Base-by-base conservation (phyloP, 179 eudicot genomes). In the Heliamphora pulchella region DNA sequence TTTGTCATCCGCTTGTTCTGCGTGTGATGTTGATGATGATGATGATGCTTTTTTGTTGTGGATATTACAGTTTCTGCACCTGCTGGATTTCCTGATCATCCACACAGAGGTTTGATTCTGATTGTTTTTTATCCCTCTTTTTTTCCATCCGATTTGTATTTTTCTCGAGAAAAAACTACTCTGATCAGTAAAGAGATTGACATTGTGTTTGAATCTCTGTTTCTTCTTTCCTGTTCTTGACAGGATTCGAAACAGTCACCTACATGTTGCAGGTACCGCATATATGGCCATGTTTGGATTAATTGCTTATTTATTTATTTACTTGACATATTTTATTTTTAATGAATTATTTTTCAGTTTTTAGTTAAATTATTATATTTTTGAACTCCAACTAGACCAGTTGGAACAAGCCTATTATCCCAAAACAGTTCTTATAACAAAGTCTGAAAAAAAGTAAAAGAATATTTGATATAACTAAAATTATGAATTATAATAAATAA, bases 21-120 rank as follows among this genome's bases (percentile, higher is more conserved):
- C 61, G 3, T 76, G 14, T 76, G 14, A 55, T 18, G 10, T 20
- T 9, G 8, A 20, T 58, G 71, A 53, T 14, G 20, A 20, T 9
- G 14, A 20, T 11, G 31, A 3, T 44, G 48, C 1, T 13, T 39
- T 20, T 31, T 18, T 17, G 2, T 50, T 46, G 13, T 39, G 20
- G 6, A 9, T 65, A 9, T 58, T 83, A 65, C 86, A 94, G 98
- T 93, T 58, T 74, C 96, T 77, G 93, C 96, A 79, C 97, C 97
- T 55, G 94, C 91, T 87, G 98, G 96, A 65, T 94, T 94, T 82
- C 97, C 98, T 79, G 98, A 94, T 89, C 98, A 94, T 85, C 98
- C 98, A 64, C 98, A 94, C 74, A 91, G 97, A 94, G 98, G 98
- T 94, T 80, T 79, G 80, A 80, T 53, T 74, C 17, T 75, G 15